Evolutionary conservation across 192 early-diverging fungal species (phyloP), one percentile per base, ranked within the genome.

Genomic region (Mortierella antarctica): DNA sequence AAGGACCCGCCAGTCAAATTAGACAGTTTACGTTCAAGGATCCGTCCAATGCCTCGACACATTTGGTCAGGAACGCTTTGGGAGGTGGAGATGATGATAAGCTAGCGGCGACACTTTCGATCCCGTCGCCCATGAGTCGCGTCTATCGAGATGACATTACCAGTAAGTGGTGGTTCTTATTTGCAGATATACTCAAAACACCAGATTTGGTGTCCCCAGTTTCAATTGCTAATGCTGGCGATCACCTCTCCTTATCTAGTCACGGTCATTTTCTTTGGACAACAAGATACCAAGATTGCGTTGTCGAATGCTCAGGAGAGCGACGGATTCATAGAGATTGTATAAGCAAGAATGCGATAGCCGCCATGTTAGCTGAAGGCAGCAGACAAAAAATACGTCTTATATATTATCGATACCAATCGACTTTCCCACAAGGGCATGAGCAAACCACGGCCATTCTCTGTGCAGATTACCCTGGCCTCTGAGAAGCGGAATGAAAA

Each of bases 121-220:
- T 95, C n/a, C 92, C 90, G 31, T 67, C 89, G 11, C 89, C 90
- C 4, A 77, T 89, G 70, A 87, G 87, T 44, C 90, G 96, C 60
- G 73, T 83, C 11, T 93, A 88, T 80, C 87, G 94, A 12, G 96
- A 97, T 75, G 96, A 97, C 66, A 94, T 97, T 65, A 96, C 96
- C 12, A 70, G 77, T 80, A 66, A 61, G 73, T 58, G 5, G 14
- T 17, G 57, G 49, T 15, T 49, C 9, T 52, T 41, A 13, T 47
- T 13, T 62, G n/a, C 42, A 1, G 3, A 18, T 18, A 18, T 42
- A 2, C n/a, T 55, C 5, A 6, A 14, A 8, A 40, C 39, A 40
- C 31, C 18, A 41, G 39, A 40, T 9, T 6, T 41, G n/a, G 15
- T 47, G 5, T 66, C 5, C 2, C 55, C 47, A 40, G 5, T 11